A percentile compares a stretch with the other conserved stretches of the same genome.
Evolutionary conservation across 2,329 filamentous ascomycete species (phyloP).

Genomic region (Diaporthe destruens): DNA sequence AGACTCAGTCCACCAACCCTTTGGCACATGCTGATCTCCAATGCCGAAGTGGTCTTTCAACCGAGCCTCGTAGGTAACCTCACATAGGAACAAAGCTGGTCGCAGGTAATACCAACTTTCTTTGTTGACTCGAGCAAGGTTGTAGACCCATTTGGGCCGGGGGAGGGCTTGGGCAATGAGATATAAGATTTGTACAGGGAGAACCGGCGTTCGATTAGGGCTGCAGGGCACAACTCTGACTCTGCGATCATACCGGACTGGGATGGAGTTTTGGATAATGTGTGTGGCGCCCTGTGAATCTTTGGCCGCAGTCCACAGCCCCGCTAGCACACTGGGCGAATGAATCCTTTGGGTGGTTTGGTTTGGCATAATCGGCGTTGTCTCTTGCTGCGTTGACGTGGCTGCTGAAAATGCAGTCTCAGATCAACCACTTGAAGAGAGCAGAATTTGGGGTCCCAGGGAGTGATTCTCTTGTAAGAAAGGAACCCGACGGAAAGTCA

Average conservation of each 20-base stretch:
- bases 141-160: neutral
- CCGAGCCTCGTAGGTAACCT: constrained; percentile 6
- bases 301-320: neutral
- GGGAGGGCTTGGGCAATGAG: neutral
- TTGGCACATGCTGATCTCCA: neutral
- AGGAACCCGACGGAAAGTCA: neutral
- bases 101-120: neutral
- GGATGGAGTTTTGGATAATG: constrained; percentile 1
- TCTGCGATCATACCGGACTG: neutral
- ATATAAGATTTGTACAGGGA: neutral
- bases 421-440: neutral
- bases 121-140: neutral
- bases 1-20: neutral
- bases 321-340: neutral
- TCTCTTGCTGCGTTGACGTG: neutral
- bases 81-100: neutral
- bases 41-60: neutral
- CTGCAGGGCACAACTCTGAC: neutral
- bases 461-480: too few relatives aligned
- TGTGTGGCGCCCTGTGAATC: neutral
- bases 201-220: neutral
- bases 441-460: too few relatives aligned
- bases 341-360: neutral
- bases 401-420: neutral
- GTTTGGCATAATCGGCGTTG: neutral